Conservation (phyloP, 768 basidiomycete species). For the Albatrellus ellisii region DNA sequence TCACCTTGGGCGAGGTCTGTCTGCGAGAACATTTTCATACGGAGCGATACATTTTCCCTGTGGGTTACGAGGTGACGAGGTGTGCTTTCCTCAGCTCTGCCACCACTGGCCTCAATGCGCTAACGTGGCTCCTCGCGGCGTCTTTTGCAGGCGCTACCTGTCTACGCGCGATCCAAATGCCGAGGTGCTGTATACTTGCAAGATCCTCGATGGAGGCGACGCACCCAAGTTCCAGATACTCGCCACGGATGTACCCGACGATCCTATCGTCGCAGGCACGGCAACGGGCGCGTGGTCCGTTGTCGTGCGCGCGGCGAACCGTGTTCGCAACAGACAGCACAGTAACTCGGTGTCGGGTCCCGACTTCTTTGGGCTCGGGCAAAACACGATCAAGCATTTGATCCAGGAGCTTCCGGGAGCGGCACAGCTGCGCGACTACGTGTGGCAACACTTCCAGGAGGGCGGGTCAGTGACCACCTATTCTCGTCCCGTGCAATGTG, state of each 20-base stretch:
- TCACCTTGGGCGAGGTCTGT: constrained; percentile 61
- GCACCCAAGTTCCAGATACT: constrained; percentile 80
- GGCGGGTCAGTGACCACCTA: constrained; percentile 79
- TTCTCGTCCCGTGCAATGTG: constrained; percentile 1
- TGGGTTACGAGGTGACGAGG: constrained; percentile 77
- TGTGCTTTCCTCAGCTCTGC: constrained; percentile 16
- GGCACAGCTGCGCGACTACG: constrained; percentile 61
- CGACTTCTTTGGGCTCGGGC: constrained; percentile 78
- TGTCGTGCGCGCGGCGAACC: constrained; percentile 74
- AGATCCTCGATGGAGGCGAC: constrained; percentile 75
- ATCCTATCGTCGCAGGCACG: constrained; percentile 71
- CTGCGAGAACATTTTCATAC: constrained; percentile 81
- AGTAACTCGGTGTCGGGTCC: constrained; percentile 83
- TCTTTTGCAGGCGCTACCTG: constrained; percentile 47
- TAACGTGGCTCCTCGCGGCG: constrained; percentile 5
- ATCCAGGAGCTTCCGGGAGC: constrained; percentile 78
- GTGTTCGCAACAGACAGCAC: constrained; percentile 68
- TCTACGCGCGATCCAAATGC: constrained; percentile 55
- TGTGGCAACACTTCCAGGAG: constrained; percentile 78
- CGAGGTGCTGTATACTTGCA: constrained; percentile 71
- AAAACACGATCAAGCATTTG: constrained; percentile 81
- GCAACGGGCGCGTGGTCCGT: constrained; percentile 81
- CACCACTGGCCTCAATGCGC: background rate
- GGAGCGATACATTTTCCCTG: constrained; percentile 80
- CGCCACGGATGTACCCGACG: constrained; percentile 55